These are phyloP conservation scores for Penicillium coprophilum DNA, from an alignment of 495 filamentous ascomycete species.

Conservation along the genomic window DNA sequence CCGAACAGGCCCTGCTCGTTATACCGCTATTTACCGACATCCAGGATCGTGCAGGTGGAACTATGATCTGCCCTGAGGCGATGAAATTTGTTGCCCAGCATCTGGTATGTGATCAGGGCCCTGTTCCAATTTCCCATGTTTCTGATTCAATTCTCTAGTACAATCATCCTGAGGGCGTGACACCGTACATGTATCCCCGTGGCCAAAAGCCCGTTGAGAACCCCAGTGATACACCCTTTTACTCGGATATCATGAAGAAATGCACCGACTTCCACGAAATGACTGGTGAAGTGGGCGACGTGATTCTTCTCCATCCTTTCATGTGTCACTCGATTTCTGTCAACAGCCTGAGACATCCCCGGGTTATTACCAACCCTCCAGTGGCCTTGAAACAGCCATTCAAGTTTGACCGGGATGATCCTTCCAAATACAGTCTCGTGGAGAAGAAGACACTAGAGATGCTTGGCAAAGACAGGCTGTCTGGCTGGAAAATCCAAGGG, in stretches of 20 bases:
- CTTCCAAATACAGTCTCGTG: slow-evolving; percentile 60
- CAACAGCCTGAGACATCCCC: slow-evolving; percentile 57
- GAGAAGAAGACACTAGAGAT: slow-evolving; percentile 63
- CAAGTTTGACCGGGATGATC: slow-evolving; percentile 60
- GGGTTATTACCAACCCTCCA: slow-evolving; percentile 74
- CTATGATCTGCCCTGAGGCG: slow-evolving; percentile 60
- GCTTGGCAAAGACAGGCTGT: slow-evolving; percentile 56
- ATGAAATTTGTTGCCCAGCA: slow-evolving; percentile 58
- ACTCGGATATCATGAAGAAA: slow-evolving; percentile 47
- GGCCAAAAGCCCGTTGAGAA: slow-evolving; percentile 42
- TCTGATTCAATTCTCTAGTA: slow-evolving; percentile 29
- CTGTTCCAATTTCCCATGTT: neutral
- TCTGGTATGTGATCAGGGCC: slow-evolving; percentile 35
- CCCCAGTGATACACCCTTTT: slow-evolving; percentile 46
- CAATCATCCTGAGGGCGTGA: slow-evolving; percentile 67
- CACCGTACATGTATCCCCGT: slow-evolving; percentile 62
- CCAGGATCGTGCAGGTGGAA: slow-evolving; percentile 61
- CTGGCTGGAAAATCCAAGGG: slow-evolving; percentile 61
- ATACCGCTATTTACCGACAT: slow-evolving; percentile 72
- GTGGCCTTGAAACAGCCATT: slow-evolving; percentile 64
- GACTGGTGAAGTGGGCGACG: slow-evolving; percentile 63
- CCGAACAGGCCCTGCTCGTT: slow-evolving; percentile 69
- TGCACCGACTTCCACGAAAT: slow-evolving; percentile 63
- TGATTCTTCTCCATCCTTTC: slow-evolving; percentile 69
- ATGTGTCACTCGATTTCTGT: slow-evolving; percentile 67